A percentile compares a stretch with the other conserved stretches of the same genome.
Conservation (phyloP, 345 rosid genomes). For the Ceriops decandra region DNA sequence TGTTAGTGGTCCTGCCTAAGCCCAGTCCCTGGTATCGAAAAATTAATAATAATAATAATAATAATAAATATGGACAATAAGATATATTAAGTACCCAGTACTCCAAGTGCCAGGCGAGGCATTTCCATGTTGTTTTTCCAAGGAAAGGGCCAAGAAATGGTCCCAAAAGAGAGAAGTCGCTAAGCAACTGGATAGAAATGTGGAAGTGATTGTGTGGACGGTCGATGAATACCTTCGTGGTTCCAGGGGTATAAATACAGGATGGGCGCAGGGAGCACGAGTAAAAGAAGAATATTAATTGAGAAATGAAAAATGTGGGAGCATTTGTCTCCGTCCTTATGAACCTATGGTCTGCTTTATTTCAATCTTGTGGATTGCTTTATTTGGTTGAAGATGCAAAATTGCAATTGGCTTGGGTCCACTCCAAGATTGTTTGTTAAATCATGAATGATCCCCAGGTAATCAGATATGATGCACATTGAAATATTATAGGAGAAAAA, state of each 20-base stretch:
- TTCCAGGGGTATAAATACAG: constrained; percentile 30
- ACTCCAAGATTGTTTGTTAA: no score
- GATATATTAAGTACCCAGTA: constrained; percentile 40
- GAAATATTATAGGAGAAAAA: no score
- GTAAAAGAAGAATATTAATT: constrained; percentile 18
- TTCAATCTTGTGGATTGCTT: constrained; percentile 28
- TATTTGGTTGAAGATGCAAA: no score
- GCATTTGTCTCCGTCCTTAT: constrained; percentile 25
- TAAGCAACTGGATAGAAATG: background rate
- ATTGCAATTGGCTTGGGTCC: no score
- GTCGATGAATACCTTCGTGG: background rate
- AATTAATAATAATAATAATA: background rate
- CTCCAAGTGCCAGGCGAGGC: constrained; percentile 60
- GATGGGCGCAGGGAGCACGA: background rate
- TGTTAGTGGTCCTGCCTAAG: background rate
- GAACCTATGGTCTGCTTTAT: constrained; percentile 9
- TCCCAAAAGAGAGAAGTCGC: constrained; percentile 7
- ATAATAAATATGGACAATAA: background rate
- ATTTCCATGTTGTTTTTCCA: constrained; percentile 37
- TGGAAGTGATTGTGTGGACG: constrained; percentile 4
- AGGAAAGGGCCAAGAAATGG: background rate
- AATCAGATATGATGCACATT: no score
- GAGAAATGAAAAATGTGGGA: constrained; percentile 16
- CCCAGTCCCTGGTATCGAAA: background rate
- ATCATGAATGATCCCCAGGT: no score